phyloP scores from a whole-genome alignment of 768 basidiomycete genomes.

The Suillus cothurnatus region DNA sequence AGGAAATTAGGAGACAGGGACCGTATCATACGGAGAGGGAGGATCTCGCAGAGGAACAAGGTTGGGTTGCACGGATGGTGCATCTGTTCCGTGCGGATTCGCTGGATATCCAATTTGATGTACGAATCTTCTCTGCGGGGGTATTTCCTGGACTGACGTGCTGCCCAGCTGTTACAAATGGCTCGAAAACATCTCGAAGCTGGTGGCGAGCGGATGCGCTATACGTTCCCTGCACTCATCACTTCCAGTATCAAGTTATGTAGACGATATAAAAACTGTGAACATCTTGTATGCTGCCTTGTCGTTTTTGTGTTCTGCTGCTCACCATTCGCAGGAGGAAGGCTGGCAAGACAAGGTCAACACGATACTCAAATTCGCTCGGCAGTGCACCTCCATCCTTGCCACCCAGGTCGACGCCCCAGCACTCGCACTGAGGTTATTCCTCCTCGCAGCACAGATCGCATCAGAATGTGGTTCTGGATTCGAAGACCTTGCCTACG shows the following conservation, averaged over 20 bases:
- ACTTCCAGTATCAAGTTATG: slow-evolving; percentile 93
- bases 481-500: slow-evolving; percentile 95
- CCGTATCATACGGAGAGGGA: slow-evolving; percentile 72
- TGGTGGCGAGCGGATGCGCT: slow-evolving; percentile 94
- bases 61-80: slow-evolving; percentile 98
- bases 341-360: slow-evolving; percentile 88
- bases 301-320: neutral
- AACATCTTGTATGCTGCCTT: slow-evolving; percentile 57
- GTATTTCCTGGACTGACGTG: neutral
- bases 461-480: slow-evolving; percentile 92
- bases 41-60: slow-evolving; percentile 97
- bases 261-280: slow-evolving; percentile 83
- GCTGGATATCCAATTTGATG: slow-evolving; percentile 88
- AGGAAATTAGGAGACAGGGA: slow-evolving; percentile 57
- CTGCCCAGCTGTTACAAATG: slow-evolving; percentile 77
- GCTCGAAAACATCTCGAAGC: slow-evolving; percentile 88
- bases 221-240: slow-evolving; percentile 95
- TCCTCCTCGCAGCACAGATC: slow-evolving; percentile 94
- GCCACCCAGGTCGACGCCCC: slow-evolving; percentile 93
- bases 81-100: slow-evolving; percentile 92
- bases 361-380: slow-evolving; percentile 91
- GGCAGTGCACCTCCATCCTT: slow-evolving; percentile 91
- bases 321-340: slow-evolving; percentile 54
- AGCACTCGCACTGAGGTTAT: slow-evolving; percentile 89
- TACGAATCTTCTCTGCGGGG: slow-evolving; percentile 34